phyloP scores from a whole-genome alignment of 1,284 basidiomycete genomes.

The Ustilago hordei region DNA sequence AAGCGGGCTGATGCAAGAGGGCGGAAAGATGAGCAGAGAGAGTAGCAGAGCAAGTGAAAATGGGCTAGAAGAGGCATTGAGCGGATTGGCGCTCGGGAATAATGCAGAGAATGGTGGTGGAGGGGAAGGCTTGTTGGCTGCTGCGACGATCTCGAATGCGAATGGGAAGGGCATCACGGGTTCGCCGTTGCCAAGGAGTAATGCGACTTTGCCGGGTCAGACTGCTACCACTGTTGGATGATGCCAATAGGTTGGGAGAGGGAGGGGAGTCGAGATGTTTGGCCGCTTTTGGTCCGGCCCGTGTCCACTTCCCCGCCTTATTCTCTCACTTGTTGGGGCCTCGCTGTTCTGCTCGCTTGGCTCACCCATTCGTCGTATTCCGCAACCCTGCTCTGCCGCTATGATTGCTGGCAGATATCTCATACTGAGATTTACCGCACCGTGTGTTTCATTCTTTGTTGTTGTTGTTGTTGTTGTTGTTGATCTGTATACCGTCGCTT shows the following conservation, averaged over 20 bases:
- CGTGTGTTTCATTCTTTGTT: background rate
- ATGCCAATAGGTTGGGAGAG: background rate
- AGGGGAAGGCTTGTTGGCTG: constrained; percentile 1
- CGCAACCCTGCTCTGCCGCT: background rate
- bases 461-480: background rate
- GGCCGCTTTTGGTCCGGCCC: constrained; percentile 39
- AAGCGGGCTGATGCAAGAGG: constrained; percentile 18
- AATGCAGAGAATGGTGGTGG: background rate
- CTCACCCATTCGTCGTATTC: background rate
- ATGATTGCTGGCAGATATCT: too few species aligned
- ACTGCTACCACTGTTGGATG: constrained; percentile 24
- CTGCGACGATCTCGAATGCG: constrained; percentile 2
- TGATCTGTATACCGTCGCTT: constrained; percentile 9
- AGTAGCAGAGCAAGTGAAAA: constrained; percentile 20
- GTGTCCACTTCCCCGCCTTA: constrained; percentile 1
- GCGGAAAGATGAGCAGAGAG: constrained; percentile 39
- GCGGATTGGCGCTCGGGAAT: constrained; percentile 17
- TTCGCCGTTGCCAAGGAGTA: constrained; percentile 4
- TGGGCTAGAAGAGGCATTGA: constrained; percentile 23
- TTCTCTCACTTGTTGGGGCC: background rate
- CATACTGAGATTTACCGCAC: too few species aligned
- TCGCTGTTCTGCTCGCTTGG: background rate
- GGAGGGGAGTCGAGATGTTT: background rate
- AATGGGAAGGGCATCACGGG: constrained; percentile 12
- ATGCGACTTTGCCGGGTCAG: background rate